Evolutionary conservation across 768 basidiomycete genomes (phyloP).

Genomic region (Kondoa subrosea): DNA sequence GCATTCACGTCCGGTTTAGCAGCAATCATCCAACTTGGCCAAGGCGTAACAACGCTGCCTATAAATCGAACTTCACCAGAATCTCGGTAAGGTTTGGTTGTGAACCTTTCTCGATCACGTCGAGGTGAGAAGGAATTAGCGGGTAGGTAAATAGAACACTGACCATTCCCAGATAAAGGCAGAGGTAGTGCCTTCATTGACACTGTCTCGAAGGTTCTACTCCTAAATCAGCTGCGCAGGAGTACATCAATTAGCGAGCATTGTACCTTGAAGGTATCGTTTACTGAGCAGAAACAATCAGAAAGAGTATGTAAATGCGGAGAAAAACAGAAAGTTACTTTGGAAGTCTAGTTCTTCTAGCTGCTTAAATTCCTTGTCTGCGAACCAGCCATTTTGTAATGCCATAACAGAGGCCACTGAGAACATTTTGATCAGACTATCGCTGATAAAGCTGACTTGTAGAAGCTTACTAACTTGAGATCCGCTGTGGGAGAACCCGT

Average conservation of each 20-base stretch:
- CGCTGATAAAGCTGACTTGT: neutral
- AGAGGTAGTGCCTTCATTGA: slow-evolving; percentile 72
- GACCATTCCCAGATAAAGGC: slow-evolving; percentile 83
- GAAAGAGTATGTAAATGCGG: too few species aligned
- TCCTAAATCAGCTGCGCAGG: slow-evolving; percentile 20
- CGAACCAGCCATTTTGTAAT: slow-evolving; percentile 63
- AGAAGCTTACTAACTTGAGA: slow-evolving; percentile 48
- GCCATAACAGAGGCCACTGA: slow-evolving; percentile 81
- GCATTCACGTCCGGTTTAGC: slow-evolving; percentile 38
- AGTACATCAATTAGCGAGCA: neutral
- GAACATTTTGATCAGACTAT: too few species aligned
- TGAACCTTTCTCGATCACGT: slow-evolving; percentile 40
- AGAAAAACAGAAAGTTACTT: slow-evolving; percentile 15
- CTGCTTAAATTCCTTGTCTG: slow-evolving; percentile 20
- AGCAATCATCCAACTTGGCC: slow-evolving; percentile 93
- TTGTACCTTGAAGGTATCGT: slow-evolving; percentile 55
- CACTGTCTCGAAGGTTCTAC: slow-evolving; percentile 51
- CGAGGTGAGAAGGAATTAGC: slow-evolving; percentile 10
- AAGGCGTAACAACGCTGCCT: slow-evolving; percentile 51
- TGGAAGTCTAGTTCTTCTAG: slow-evolving; percentile 27
- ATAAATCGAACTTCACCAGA: slow-evolving; percentile 21
- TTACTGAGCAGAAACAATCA: too few species aligned
- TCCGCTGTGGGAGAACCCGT: slow-evolving; percentile 39
- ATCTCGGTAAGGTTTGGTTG: slow-evolving; percentile 47
- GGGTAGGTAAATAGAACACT: neutral